phyloP scores from a whole-genome alignment of 352 stramenopile species.

The Blastocystis sp. region DNA sequence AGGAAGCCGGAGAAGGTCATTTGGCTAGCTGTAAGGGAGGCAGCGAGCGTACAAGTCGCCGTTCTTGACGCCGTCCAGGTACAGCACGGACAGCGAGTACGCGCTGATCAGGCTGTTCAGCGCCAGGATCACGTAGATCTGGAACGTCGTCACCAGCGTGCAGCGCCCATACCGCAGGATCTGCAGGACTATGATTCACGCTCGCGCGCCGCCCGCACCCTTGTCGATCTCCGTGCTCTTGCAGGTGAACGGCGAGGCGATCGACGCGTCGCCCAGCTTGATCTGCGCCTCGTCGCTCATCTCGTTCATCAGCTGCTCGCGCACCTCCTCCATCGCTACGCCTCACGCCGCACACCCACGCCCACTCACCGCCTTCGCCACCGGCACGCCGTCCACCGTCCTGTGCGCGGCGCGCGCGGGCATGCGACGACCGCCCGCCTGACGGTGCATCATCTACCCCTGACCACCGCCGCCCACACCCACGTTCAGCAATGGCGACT shows the following conservation, averaged over 20 bases:
- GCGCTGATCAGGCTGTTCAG: conserved; percentile 96
- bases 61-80: conserved; percentile 96
- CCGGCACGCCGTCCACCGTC: neutral
- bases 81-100: conserved; percentile 95
- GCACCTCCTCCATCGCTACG: conserved; percentile 70
- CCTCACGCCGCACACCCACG: neutral
- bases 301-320: conserved; percentile 72
- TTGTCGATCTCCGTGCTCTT: conserved; percentile 81
- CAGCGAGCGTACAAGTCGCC: conserved; percentile 90
- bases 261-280: conserved; percentile 95
- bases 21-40: conserved; percentile 75
- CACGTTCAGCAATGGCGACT: neutral
- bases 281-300: conserved; percentile 85
- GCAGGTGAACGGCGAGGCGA: conserved; percentile 97
- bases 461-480: neutral
- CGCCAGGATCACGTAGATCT: conserved; percentile 97
- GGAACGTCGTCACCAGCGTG: conserved; percentile 96
- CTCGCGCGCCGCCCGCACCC: conserved; percentile 73
- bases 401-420: neutral
- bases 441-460: neutral
- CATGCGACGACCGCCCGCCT: conserved; percentile 5
- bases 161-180: conserved; percentile 96
- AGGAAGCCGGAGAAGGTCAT: conserved; percentile 80
- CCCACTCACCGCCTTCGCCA: neutral
- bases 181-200: conserved; percentile 85